Evolutionary conservation across 2,329 filamentous ascomycete genomes (phyloP), one percentile per base, ranked within the genome.

Genomic region (Penicillium fuscoglaucum): DNA sequence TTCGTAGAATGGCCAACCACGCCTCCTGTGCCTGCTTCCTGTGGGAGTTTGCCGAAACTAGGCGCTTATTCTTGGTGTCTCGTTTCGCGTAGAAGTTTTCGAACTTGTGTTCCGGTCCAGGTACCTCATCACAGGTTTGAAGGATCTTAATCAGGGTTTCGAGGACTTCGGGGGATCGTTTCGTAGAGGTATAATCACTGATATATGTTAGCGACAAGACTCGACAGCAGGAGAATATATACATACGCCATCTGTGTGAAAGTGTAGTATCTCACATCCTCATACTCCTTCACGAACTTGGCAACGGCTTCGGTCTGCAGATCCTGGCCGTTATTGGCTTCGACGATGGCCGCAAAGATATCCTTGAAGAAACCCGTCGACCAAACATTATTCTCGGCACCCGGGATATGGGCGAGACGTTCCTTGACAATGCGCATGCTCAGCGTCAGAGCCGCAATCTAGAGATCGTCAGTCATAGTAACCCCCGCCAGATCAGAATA

Each of bases 401-500:
- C 83, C 55, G 82, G 82, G 37, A 87, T 72, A 68, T 85, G 78
- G 61, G 85, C 84, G 19, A 84, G 87, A 71, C 96, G 91, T 51
- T 89, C 88, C 78, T 96, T 95, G 64, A 96, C 78, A 48, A 96
- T 76, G 55, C 89, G 87, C 92, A 97, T 96, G 57, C 87, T 83
- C 49, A 97, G 78, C 0, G 89, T 90, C 67, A 98, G 76, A 12
- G 86, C 88, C 17, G 89, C 90, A 44, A 84, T 82, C 61, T 90
- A 76, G 57, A 49, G 10, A 21, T 44, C 29, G 43, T 68, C 51
- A 69, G 63, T 51, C 31, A 15, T 57, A 49, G 35, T 15, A n/a
- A 39, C 21, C 43, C 24, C n/a, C 15, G 9, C 19, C 37, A 35
- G 6, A 33, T 40, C 13, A 33, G 31, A 12, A 26, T 43, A 56